Conservation (phyloP, 1,284 basidiomycete species). For the Trametes polyzona region DNA sequence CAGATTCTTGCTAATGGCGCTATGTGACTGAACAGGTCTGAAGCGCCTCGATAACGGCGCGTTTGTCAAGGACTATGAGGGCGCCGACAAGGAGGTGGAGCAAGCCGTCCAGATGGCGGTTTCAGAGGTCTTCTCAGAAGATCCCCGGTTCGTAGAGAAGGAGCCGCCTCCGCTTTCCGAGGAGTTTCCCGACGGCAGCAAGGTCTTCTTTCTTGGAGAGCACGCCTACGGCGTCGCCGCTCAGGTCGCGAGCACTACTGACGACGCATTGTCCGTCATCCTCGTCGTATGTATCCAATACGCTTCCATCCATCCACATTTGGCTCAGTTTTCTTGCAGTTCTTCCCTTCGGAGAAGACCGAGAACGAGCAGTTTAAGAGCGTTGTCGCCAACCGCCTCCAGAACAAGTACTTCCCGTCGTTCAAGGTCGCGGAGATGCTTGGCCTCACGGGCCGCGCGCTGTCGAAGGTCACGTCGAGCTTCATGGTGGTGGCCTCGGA, state of each 20-base stretch:
- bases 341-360: conserved; percentile 79
- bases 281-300: conserved; percentile 62
- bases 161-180: conserved; percentile 81
- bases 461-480: conserved; percentile 92
- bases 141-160: conserved; percentile 86
- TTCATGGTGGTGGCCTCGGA: conserved; percentile 83
- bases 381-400: conserved; percentile 59
- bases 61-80: conserved; percentile 94
- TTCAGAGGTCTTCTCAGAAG: conserved; percentile 80
- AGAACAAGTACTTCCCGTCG: conserved; percentile 74
- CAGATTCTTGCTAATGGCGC: not conserved
- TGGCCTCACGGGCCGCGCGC: conserved; percentile 71
- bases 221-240: conserved; percentile 95
- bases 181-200: conserved; percentile 90
- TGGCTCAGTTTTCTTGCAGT: conserved; percentile 51
- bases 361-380: conserved; percentile 82
- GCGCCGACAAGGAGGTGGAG: conserved; percentile 78
- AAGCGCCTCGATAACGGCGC: conserved; percentile 89
- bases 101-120: conserved; percentile 88
- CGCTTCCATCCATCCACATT: conserved; percentile 35
- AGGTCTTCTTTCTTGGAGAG: conserved; percentile 95
- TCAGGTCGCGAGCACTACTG: conserved; percentile 76
- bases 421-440: conserved; percentile 75
- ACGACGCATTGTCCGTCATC: conserved; percentile 73
- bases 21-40: conserved; percentile 69